A percentile compares a stretch with the other conserved stretches of the same genome.
These are phyloP conservation scores for Scutellospora calospora DNA, from an alignment of 371 early-diverging fungal genomes.

Conservation along the genomic window DNA sequence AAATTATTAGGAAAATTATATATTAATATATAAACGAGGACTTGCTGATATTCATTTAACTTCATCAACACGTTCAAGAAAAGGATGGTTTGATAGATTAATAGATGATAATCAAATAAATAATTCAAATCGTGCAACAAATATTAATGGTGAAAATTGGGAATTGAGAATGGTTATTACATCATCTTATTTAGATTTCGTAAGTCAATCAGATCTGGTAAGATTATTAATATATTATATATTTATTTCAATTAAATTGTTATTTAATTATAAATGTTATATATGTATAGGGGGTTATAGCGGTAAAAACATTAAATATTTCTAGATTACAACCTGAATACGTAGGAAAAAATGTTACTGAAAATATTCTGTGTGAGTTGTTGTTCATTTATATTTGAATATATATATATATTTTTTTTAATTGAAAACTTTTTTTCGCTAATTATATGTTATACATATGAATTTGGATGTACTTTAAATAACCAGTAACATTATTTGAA, in stretches of 20 bases:
- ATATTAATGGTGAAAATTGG: neutral
- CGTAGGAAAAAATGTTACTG: neutral
- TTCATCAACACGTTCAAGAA: neutral
- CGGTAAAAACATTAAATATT: slow-evolving; percentile 30
- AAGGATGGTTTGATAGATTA: neutral
- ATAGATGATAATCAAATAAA: neutral
- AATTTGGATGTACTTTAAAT: neutral
- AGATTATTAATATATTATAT: neutral
- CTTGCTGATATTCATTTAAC: neutral
- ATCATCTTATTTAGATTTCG: slow-evolving; percentile 13
- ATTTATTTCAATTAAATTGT: no score
- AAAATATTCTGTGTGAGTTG: slow-evolving; percentile 26
- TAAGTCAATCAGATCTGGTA: slow-evolving; percentile 3
- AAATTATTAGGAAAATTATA: slow-evolving; percentile 29
- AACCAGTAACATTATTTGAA: neutral
- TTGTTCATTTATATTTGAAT: neutral
- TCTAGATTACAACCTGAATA: slow-evolving; percentile 5
- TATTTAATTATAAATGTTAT: no score
- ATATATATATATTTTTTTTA: neutral
- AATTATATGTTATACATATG: no score
- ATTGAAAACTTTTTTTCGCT: no score
- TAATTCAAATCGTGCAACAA: neutral
- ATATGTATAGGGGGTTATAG: slow-evolving; percentile 32
- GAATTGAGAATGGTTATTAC: slow-evolving; percentile 23
- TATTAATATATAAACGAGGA: slow-evolving; percentile 18